Evolutionary conservation across 257 asterid species (phyloP).

Genomic region (Nicotiana otophora): DNA sequence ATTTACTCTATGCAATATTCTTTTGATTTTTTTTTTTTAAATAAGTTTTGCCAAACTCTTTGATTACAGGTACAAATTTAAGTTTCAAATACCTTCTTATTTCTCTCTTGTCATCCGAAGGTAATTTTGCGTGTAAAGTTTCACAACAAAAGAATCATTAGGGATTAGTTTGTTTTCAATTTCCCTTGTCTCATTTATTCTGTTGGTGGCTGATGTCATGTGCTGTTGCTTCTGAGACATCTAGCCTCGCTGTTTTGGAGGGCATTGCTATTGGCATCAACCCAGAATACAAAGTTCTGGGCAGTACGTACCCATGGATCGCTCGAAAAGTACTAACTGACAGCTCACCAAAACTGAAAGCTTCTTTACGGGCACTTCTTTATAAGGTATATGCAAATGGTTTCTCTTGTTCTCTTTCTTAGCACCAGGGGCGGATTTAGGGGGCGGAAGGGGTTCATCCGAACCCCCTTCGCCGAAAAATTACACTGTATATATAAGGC

Average conservation of each 20-base stretch:
- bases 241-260: slow-evolving; percentile 93
- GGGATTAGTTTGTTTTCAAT: slow-evolving; percentile 1
- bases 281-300: slow-evolving; percentile 87
- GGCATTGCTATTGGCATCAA: slow-evolving; percentile 79
- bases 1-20: neutral
- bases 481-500: no score
- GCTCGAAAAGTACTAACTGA: slow-evolving; percentile 91
- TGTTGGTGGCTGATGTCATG: slow-evolving; percentile 13
- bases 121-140: slow-evolving; percentile 22
- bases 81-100: slow-evolving; percentile 86
- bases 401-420: neutral
- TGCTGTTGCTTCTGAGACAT: slow-evolving; percentile 22
- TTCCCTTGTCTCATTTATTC: neutral
- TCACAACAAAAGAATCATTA: neutral
- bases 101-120: slow-evolving; percentile 94
- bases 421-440: no score
- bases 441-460: no score
- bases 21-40: neutral
- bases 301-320: slow-evolving; percentile 98
- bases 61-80: slow-evolving; percentile 85
- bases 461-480: no score
- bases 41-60: slow-evolving; percentile 5
- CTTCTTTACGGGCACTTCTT: slow-evolving; percentile 75
- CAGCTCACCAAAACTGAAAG: slow-evolving; percentile 71
- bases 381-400: slow-evolving; percentile 51